A percentile compares a stretch with the other conserved stretches of the same genome.
These are phyloP conservation scores for Cytospora paraplurivora DNA, from an alignment of 2,329 filamentous ascomycete species.

Conservation along the genomic window DNA sequence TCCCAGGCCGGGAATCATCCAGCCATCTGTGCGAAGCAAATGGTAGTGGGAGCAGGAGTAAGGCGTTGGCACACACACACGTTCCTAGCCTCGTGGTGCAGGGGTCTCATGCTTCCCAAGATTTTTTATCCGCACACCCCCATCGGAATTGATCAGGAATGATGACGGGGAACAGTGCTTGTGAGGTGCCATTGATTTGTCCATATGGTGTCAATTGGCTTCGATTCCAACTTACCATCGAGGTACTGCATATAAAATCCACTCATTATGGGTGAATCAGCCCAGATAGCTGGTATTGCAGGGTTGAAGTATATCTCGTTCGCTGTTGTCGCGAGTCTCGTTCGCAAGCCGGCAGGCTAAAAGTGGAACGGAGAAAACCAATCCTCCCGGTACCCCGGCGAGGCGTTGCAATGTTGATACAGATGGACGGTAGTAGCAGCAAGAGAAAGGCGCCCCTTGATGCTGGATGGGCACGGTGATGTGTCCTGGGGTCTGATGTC, in stretches of 20 bases:
- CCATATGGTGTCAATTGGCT: slow-evolving; percentile 30
- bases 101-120: slow-evolving; percentile 22
- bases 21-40: slow-evolving; percentile 9
- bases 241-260: slow-evolving; percentile 74
- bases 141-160: slow-evolving; percentile 3
- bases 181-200: slow-evolving; percentile 15
- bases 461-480: slow-evolving; percentile 35
- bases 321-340: slow-evolving; percentile 11
- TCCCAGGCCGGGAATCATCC: slow-evolving; percentile 13
- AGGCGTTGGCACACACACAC: slow-evolving; percentile 15
- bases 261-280: slow-evolving; percentile 51
- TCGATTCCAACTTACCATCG: slow-evolving; percentile 62
- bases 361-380: slow-evolving; percentile 30
- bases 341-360: slow-evolving; percentile 33
- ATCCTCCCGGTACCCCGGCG: slow-evolving; percentile 28
- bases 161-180: slow-evolving; percentile 3
- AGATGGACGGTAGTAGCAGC: slow-evolving; percentile 31
- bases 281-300: slow-evolving; percentile 21
- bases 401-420: slow-evolving; percentile 20
- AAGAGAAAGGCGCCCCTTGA: slow-evolving; percentile 27
- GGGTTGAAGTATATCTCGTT: background rate
- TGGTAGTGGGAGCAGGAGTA: slow-evolving; percentile 21
- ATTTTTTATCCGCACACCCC: slow-evolving; percentile 15
- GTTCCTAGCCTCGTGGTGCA: slow-evolving; percentile 18
- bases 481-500: slow-evolving; percentile 39